A percentile compares a stretch with the other conserved stretches of the same genome.
phyloP scores from a whole-genome alignment of 73 alveolate species.

The Urostyla sp. region DNA sequence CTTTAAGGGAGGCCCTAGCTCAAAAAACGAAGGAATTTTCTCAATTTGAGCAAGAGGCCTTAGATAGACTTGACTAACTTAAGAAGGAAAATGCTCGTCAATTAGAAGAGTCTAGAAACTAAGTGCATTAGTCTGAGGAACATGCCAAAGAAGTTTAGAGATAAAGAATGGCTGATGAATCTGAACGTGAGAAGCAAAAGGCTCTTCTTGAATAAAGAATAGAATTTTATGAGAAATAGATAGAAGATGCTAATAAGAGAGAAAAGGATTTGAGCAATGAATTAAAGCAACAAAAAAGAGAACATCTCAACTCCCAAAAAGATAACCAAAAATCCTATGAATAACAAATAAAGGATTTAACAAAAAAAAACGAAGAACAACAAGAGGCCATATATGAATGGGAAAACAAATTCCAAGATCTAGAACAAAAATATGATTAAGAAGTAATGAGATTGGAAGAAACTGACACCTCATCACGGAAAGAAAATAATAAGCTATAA shows the following conservation, averaged over 20 bases:
- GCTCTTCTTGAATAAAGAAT: constrained; percentile 76
- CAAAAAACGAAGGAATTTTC: constrained; percentile 40
- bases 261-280: constrained; percentile 61
- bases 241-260: constrained; percentile 82
- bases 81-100: constrained; percentile 39
- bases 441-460: constrained; percentile 36
- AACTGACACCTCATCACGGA: background rate
- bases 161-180: constrained; percentile 58
- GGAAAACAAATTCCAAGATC: constrained; percentile 25
- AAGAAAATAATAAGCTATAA: constrained; percentile 20
- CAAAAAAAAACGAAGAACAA: constrained; percentile 32
- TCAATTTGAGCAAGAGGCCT: constrained; percentile 49
- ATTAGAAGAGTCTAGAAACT: constrained; percentile 61
- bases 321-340: constrained; percentile 27
- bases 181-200: constrained; percentile 72
- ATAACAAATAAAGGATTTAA: constrained; percentile 44
- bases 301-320: constrained; percentile 8
- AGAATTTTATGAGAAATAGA: constrained; percentile 69
- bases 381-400: constrained; percentile 30
- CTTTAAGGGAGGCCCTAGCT: constrained; percentile 56
- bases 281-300: constrained; percentile 26
- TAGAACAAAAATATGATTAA: constrained; percentile 66
- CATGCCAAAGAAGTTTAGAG: constrained; percentile 57
- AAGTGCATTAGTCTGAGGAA: constrained; percentile 61
- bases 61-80: constrained; percentile 35